Evolutionary conservation across 768 basidiomycete species (phyloP).

Genomic region (Tulasnella sp.): DNA sequence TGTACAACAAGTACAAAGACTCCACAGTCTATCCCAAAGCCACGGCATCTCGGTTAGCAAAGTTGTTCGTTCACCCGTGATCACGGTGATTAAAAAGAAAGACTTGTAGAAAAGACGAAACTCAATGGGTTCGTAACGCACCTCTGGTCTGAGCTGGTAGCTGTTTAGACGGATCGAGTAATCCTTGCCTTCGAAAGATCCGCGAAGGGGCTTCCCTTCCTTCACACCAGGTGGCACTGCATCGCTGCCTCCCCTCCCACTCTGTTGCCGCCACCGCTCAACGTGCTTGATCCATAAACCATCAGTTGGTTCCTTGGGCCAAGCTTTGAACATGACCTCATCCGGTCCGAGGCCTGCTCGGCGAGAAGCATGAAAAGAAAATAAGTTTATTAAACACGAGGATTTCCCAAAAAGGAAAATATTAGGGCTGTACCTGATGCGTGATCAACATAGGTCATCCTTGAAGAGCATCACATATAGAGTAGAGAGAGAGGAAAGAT

Average conservation of each 20-base stretch:
- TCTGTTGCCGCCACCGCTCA: constrained; percentile 38
- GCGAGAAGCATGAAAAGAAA: constrained; percentile 20
- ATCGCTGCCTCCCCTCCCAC: background rate
- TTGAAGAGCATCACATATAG: background rate
- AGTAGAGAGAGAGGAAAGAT: background rate
- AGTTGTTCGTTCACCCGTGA: background rate
- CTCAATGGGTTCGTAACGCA: constrained; percentile 28
- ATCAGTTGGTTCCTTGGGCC: background rate
- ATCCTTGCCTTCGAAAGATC: constrained; percentile 36
- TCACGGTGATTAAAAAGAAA: background rate
- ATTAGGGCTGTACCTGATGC: constrained; percentile 5
- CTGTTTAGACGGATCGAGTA: constrained; percentile 41
- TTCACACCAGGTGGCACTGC: constrained; percentile 12
- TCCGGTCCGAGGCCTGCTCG: constrained; percentile 57
- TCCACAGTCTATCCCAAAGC: constrained; percentile 51
- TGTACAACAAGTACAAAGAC: constrained; percentile 64
- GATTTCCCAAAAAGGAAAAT: background rate
- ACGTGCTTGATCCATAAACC: constrained; percentile 30
- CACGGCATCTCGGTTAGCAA: background rate
- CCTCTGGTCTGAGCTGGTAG: constrained; percentile 67
- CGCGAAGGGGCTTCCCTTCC: constrained; percentile 2
- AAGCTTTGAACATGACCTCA: constrained; percentile 37
- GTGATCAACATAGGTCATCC: constrained; percentile 19
- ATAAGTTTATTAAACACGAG: background rate
- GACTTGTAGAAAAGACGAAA: too few species aligned